A percentile compares a stretch with the other conserved stretches of the same genome.
Conservation (phyloP, 2,329 filamentous ascomycete genomes). For the Thelonectria rubi region DNA sequence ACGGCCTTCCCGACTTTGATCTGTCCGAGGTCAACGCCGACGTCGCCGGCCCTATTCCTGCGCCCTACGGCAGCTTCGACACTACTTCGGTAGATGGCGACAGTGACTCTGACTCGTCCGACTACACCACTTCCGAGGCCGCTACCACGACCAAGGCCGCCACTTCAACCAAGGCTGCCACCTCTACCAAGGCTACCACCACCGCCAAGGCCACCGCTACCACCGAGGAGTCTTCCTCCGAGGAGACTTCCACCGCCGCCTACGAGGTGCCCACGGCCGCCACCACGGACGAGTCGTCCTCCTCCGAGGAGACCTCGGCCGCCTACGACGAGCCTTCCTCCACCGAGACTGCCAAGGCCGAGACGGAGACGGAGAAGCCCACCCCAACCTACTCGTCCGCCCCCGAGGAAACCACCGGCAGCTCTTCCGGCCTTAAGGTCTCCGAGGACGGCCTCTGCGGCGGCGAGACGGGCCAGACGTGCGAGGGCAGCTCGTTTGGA, state of each 20-base stretch:
- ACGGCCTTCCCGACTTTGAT: conserved; percentile 58
- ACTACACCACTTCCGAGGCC: conserved; percentile 10
- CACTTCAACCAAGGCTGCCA: not conserved
- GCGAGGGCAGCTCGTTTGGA: conserved; percentile 52
- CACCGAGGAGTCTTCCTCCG: not conserved
- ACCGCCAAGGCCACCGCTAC: conserved; percentile 18
- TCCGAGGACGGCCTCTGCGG: conserved; percentile 54
- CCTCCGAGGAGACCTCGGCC: conserved; percentile 1
- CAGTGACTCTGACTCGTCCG: conserved; percentile 21
- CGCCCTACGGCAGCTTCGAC: conserved; percentile 41
- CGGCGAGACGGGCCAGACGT: conserved; percentile 51
- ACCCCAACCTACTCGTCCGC: conserved; percentile 18
- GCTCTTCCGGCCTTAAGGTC: conserved; percentile 38
- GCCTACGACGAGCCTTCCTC: conserved; percentile 4
- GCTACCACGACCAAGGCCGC: conserved; percentile 21
- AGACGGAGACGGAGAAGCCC: conserved; percentile 9
- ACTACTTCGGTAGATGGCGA: conserved; percentile 28
- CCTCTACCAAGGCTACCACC: conserved; percentile 17
- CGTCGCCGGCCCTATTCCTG: conserved; percentile 48
- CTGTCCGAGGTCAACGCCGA: conserved; percentile 46
- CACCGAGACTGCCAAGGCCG: not conserved
- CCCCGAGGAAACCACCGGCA: conserved; percentile 31
- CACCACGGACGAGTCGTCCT: conserved; percentile 14
- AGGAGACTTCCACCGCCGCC: conserved; percentile 20
- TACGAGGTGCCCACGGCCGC: conserved; percentile 11